Base-by-base conservation (phyloP, 1,139 yeast genomes). In the Saccharomyces hybrid region DNA sequence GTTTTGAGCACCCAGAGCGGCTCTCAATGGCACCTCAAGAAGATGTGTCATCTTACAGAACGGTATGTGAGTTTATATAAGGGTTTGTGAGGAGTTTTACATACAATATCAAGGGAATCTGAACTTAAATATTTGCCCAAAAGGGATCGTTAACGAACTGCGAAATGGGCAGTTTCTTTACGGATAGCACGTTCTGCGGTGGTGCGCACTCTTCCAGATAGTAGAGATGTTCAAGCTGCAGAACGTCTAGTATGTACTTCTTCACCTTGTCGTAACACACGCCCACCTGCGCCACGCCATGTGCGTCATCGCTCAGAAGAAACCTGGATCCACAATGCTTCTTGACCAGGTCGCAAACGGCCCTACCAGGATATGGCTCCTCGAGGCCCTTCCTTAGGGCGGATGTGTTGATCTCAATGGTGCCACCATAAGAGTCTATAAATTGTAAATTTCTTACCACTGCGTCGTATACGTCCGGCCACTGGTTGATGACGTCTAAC, bases 241-340 rank as follows among this genome's bases (percentile, higher is more conserved):
- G 64, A 1, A 67, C 68, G 1, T 74, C 66, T 46, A 71, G 72
- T 2, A 86, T 70, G 62, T 84, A 90, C 2, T 73, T 67, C 62
- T 83, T 70, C 4, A 82, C 81, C 62, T 79, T 78, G 50, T 72
- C 75, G 66, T 85, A 91, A 67, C 90, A 88, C 46, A 88, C 76
- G 0, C 96, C 99, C 5, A 93, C 83, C 61, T 93, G 99, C 1
- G 75, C 74, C 6, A 83, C 72, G 0, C 86, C 82, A 71, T 93
- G 99, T 0, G 96, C 81, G 67, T 93, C 99, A 68, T 93, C 99
- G 52, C 97, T 88, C 16, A 93, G 71, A 60, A 96, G 90, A 67
- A 93, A 86, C 60, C 78, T 76, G 0, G 86, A 88, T 8, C 73
- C 69, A 44, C 78, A 81, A 32, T 81, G 77, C 8, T 70, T 57